Base-by-base conservation (phyloP, 176 grass and related monocot species). In the Aegilops umbellulata region DNA sequence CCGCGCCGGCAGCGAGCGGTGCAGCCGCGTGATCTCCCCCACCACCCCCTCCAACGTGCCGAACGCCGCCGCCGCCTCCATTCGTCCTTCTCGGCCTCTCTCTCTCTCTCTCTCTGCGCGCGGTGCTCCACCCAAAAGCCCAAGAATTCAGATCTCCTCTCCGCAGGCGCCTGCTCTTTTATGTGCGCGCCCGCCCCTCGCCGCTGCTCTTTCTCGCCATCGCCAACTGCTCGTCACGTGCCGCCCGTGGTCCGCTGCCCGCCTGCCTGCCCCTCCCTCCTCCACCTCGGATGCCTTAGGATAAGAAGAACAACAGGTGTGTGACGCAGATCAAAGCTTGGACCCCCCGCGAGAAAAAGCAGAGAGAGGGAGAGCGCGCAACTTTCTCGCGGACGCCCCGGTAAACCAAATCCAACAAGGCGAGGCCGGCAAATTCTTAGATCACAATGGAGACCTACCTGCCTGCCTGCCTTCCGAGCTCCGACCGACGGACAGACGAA, bases 141-240 rank as follows among this genome's bases (percentile, higher is more conserved):
- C 79, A 30, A 29, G 24, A 82, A 65, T 26, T 65, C 81, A 76
- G 89, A 91, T 87, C 71, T 78, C 76, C 65, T 73, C 79, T 17
- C 47, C 15, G 20, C 2, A 23, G 6, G 39, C 23, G 25, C 8
- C 16, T 75, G 72, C 42, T 51, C 71, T 77, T 77, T 91, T 91
- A 91, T 91, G 89, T 24, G 62, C 7, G 65, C 31, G 68, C 8
- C 15, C 17, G 39, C 4, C 12, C 75, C 84, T 66, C 84, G 75
- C 69, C 77, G 80, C 75, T 9, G 80, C 80, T 64, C 85, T 87
- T 76, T 91, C 89, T 80, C 82, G 49, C 81, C 85, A 69, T 81
- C 76, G 81, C 89, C 89, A 93, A 93, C 95, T 79, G 90, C 82
- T 67, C 84, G 86, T 94, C 97, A 99, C 94, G 92, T 94, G 97